Percentiles rank a stretch among this genome's conserved stretches.
phyloP scores from a whole-genome alignment of 306 rosid genomes.

The Lathyrus sativus region DNA sequence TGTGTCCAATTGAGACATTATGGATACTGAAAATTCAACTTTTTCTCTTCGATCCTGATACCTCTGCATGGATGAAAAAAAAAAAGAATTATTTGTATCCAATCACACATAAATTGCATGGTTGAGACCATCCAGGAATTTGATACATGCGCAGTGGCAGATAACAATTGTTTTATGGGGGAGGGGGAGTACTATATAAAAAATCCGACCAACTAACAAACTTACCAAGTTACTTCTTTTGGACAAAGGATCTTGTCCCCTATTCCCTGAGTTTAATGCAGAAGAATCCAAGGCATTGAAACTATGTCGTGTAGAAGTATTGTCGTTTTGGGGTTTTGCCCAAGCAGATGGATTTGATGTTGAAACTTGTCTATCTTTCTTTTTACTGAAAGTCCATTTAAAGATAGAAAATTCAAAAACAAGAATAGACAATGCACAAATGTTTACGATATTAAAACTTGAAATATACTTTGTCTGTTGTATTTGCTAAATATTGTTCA shows the following conservation, averaged over 20 bases:
- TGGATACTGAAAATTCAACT: constrained; percentile 91
- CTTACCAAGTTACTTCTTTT: constrained; percentile 71
- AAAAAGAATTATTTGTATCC: constrained; percentile 19
- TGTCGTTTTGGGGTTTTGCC: constrained; percentile 82
- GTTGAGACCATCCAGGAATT: too few species aligned
- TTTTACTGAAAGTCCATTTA: constrained; percentile 66
- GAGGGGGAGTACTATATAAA: too few species aligned
- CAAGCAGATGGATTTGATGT: constrained; percentile 94
- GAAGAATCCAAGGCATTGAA: constrained; percentile 57
- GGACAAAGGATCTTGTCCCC: constrained; percentile 62
- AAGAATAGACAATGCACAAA: background rate
- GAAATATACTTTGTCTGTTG: background rate
- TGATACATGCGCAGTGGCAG: too few species aligned
- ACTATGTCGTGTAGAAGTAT: constrained; percentile 69
- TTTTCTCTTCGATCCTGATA: constrained; percentile 73
- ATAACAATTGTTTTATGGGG: too few species aligned
- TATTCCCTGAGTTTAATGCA: constrained; percentile 50
- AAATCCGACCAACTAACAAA: constrained; percentile 28
- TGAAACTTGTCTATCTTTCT: constrained; percentile 75
- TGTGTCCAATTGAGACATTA: constrained; percentile 71
- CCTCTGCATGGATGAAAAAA: constrained; percentile 47
- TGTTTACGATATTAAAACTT: constrained; percentile 7
- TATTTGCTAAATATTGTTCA: constrained; percentile 2
- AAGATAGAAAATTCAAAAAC: constrained; percentile 14
- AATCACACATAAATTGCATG: constrained; percentile 12